Evolutionary conservation across 768 basidiomycete genomes (phyloP).

Genomic region (Paxillus ammoniavirescens): DNA sequence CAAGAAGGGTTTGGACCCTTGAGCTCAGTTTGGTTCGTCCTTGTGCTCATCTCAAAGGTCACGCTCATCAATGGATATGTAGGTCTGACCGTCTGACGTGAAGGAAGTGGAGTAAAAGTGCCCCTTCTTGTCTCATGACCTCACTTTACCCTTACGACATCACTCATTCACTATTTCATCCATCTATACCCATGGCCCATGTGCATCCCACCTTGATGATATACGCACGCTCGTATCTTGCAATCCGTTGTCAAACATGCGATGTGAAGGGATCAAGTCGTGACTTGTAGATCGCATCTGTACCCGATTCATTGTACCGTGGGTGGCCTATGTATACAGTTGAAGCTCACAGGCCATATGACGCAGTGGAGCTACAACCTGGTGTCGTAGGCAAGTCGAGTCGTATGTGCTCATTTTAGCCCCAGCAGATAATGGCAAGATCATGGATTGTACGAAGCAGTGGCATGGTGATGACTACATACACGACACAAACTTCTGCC

Average conservation of each 20-base stretch:
- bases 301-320: background rate
- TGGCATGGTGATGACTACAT: too few species aligned
- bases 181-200: slow-evolving; percentile 27
- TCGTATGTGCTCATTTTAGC: too few species aligned
- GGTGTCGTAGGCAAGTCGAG: too few species aligned
- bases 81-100: slow-evolving; percentile 16
- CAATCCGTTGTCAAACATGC: slow-evolving; percentile 2
- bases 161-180: slow-evolving; percentile 15
- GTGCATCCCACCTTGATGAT: slow-evolving; percentile 26
- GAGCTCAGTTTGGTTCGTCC: slow-evolving; percentile 85
- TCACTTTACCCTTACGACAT: slow-evolving; percentile 15
- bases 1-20: slow-evolving; percentile 95
- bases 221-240: slow-evolving; percentile 27
- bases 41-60: background rate
- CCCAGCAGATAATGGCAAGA: too few species aligned
- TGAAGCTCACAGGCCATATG: too few species aligned
- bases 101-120: background rate
- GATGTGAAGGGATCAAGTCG: background rate
- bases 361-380: too few species aligned
- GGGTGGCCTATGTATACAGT: too few species aligned
- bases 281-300: background rate
- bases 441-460: too few species aligned
- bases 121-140: slow-evolving; percentile 4
- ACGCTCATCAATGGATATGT: background rate
- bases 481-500: too few species aligned